Conservation (phyloP, 2,329 filamentous ascomycete genomes). For the Botrytis galanthina region DNA sequence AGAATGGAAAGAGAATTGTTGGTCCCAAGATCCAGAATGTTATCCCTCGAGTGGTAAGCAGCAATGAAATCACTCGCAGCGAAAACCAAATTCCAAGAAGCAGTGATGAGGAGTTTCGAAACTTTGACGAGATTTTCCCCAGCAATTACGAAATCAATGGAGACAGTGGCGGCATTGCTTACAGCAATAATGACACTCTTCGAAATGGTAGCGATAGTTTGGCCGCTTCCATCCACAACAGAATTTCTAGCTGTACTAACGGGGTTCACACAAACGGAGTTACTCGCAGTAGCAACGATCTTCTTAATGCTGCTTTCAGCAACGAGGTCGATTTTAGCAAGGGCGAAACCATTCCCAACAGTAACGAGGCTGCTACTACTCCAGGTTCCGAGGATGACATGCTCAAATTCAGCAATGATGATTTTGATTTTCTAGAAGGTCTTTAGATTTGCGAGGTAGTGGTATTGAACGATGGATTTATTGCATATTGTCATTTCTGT, state of each 20-base stretch:
- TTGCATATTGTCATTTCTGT: neutral
- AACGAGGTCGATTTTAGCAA: neutral
- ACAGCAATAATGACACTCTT: neutral
- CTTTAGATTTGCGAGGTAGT: neutral
- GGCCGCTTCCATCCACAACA: neutral
- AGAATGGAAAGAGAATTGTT: neutral
- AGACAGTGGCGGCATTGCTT: neutral
- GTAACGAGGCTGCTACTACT: no score
- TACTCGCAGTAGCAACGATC: neutral
- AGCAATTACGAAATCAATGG: neutral
- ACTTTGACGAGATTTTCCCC: neutral
- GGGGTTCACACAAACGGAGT: neutral
- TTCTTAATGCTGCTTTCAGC: neutral
- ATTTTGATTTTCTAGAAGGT: slow-evolving; percentile 9
- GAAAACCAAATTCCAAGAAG: neutral
- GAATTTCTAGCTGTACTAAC: no score
- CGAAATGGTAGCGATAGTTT: neutral
- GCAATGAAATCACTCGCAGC: neutral
- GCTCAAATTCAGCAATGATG: neutral
- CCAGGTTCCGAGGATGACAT: neutral
- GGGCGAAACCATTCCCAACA: no score
- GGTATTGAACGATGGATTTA: neutral
- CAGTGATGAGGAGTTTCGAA: neutral
- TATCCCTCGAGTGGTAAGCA: neutral
- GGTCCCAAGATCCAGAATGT: neutral